Evolutionary conservation across 176 grass and related monocot species (phyloP), one percentile per base, ranked within the genome.

Genomic region (Saccharum officinarum): DNA sequence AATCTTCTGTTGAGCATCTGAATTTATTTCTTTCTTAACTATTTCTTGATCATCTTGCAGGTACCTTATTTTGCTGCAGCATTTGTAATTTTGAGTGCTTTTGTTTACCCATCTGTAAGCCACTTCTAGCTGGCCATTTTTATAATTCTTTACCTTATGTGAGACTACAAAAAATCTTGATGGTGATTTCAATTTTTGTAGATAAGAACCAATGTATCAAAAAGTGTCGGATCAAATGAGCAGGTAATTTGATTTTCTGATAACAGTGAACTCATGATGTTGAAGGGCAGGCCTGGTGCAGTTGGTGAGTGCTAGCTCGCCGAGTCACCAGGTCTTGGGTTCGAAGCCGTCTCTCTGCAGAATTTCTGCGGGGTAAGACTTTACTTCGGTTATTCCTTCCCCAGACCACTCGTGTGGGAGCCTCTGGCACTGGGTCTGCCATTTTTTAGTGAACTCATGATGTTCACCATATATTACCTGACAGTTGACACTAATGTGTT

Each of bases 181-280:
- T 71, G 14, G 71, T 26, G 10, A 10, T 73, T 73, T 76, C 33
- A 78, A 69, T 10, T 79, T 73, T 78, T 89, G 8, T 67, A 99
- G 97, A 94, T 99, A 80, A 89, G 93, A 28, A 96, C 89, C 69
- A 94, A 80, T 30, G 91, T 99, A 16, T 95, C 97, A 17, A 92
- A 87, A 82, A 96, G 82, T 65, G 93, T 91, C 36, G 81, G 89
- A 84, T 71, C 93, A 39, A 84, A 73, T 80, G 97, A 99, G 80
- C 97, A 99, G 97, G 97, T 99, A 86, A 69, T 4, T 76, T 73
- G 11, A 50, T 71, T 70, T 65, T 65, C 42, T 22, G 4, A 69
- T 10, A 40, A 14, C 17, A n/a, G n/a, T n/a, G n/a, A n/a, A n/a
- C n/a, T n/a, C n/a, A n/a, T n/a, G n/a, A n/a, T n/a, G n/a, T n/a